Evolutionary conservation across 805 yeast genomes (phyloP).

Genomic region (Grigorovia jiainica): DNA sequence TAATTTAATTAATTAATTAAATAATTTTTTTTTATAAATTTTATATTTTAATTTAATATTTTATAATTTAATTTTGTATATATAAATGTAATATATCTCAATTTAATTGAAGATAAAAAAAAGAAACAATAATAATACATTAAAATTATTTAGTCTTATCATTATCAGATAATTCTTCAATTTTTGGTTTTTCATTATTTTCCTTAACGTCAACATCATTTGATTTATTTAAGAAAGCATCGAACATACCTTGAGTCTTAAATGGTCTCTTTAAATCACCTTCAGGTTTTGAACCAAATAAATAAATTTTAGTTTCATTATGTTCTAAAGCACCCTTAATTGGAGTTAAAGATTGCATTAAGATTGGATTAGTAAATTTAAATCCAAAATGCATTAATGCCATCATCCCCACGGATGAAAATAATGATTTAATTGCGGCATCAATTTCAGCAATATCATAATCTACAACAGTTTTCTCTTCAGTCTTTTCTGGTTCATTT

Average conservation of each 20-base stretch:
- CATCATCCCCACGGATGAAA: slow-evolving; percentile 92
- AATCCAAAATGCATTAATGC: slow-evolving; percentile 95
- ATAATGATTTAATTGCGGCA: slow-evolving; percentile 67
- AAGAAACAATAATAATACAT: not conserved
- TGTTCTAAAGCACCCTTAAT: slow-evolving; percentile 83
- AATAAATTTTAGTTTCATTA: slow-evolving; percentile 83
- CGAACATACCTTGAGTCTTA: slow-evolving; percentile 76
- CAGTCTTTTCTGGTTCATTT: slow-evolving; percentile 78
- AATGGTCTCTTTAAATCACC: slow-evolving; percentile 97
- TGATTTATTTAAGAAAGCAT: slow-evolving; percentile 28
- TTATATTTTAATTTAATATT: no score
- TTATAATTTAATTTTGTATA: not conserved
- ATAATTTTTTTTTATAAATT: no score
- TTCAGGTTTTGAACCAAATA: slow-evolving; percentile 69
- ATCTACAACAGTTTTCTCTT: slow-evolving; percentile 88
- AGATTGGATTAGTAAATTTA: slow-evolving; percentile 94
- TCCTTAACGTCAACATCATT: not conserved
- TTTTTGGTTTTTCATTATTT: slow-evolving; percentile 6
- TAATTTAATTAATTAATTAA: no score
- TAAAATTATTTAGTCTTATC: not conserved
- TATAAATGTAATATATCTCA: not conserved
- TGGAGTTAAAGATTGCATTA: slow-evolving; percentile 88
- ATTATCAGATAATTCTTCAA: slow-evolving; percentile 6
- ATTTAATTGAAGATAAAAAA: not conserved
- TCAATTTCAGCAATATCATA: slow-evolving; percentile 86